These are phyloP conservation scores for Elasticomyces elasticus DNA, from an alignment of 495 filamentous ascomycete species.

Conservation along the genomic window DNA sequence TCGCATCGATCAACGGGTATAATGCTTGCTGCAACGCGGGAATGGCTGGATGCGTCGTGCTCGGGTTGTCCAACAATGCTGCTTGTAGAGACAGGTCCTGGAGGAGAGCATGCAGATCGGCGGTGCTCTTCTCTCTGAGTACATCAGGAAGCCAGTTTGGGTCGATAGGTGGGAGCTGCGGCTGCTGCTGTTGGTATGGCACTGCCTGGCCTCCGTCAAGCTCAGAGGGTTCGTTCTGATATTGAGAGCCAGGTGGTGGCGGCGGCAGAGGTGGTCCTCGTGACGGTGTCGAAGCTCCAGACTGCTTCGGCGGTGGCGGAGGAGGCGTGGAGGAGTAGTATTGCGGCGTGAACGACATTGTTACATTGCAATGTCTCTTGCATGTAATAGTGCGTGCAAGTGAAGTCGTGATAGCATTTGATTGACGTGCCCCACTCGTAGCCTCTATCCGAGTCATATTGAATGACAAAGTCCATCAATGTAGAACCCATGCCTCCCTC, in stretches of 20 bases:
- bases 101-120: conserved; percentile 33
- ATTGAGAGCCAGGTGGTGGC: conserved; percentile 26
- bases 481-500: too few species aligned
- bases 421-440: too few species aligned
- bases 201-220: conserved; percentile 10
- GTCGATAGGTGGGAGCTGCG: conserved; percentile 18
- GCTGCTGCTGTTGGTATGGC: conserved; percentile 11
- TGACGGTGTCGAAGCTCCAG: conserved; percentile 27
- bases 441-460: too few species aligned
- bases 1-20: conserved; percentile 52
- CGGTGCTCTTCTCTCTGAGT: conserved; percentile 32
- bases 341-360: conserved; percentile 18
- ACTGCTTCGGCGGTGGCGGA: conserved; percentile 35
- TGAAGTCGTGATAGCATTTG: too few species aligned
- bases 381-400: too few species aligned
- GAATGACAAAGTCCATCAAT: too few species aligned
- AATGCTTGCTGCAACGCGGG: conserved; percentile 45
- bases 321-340: conserved; percentile 31
- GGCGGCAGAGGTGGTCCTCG: conserved; percentile 33
- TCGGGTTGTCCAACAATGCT: conserved; percentile 42
- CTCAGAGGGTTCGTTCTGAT: conserved; percentile 17
- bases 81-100: conserved; percentile 28
- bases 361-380: too few species aligned
- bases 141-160: conserved; percentile 33
- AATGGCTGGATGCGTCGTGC: conserved; percentile 56